A percentile compares a stretch with the other conserved stretches of the same genome.
These are phyloP conservation scores for Pseudogymnoascus pannorum DNA, from an alignment of 2,329 filamentous ascomycete species.

Conservation along the genomic window DNA sequence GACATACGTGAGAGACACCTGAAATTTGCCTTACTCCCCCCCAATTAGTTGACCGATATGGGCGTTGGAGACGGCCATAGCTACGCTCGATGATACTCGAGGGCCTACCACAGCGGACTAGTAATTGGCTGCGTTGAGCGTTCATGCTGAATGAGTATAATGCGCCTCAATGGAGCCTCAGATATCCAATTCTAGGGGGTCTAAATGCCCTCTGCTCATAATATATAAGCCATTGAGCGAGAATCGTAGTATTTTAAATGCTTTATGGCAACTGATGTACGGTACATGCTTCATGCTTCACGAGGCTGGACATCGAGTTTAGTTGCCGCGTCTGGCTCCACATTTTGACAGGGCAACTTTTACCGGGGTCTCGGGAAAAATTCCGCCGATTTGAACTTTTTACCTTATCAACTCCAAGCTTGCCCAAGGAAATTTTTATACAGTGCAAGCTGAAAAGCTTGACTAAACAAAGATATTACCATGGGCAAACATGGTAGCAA, in stretches of 20 bases:
- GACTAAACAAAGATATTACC: background rate
- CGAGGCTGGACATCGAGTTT: constrained; percentile 4
- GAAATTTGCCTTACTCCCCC: background rate
- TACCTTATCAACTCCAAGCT: constrained; percentile 10
- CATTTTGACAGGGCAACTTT: constrained; percentile 8
- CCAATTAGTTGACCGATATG: background rate
- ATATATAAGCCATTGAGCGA: background rate
- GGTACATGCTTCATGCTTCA: background rate
- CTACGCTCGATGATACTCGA: background rate
- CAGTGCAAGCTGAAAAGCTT: constrained; percentile 6
- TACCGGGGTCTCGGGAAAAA: constrained; percentile 14
- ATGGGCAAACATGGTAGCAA: constrained; percentile 29
- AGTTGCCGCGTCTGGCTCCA: background rate
- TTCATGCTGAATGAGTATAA: background rate
- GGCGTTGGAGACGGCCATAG: background rate
- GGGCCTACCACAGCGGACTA: background rate
- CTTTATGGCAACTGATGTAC: background rate
- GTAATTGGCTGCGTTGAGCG: background rate
- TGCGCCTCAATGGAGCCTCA: background rate
- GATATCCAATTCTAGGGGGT: background rate
- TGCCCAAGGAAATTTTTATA: constrained; percentile 7
- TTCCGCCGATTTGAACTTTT: constrained; percentile 11
- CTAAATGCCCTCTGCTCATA: constrained; percentile 3
- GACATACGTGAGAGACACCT: background rate
- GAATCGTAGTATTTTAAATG: background rate